phyloP scores from a whole-genome alignment of 371 early-diverging fungal genomes.

The Nematocida minor region DNA sequence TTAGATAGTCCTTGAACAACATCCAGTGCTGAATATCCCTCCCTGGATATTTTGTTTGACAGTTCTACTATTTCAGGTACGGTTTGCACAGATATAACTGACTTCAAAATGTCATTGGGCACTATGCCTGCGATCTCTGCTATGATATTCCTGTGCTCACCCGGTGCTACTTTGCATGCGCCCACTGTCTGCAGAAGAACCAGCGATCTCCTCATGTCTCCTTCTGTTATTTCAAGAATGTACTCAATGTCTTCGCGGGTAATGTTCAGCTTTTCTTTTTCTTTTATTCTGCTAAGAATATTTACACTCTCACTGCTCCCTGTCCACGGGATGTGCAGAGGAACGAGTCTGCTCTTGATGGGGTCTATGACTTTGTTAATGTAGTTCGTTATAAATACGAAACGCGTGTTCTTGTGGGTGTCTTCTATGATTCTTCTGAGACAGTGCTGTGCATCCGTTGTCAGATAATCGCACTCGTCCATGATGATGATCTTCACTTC shows the following conservation, averaged over 20 bases:
- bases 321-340: conserved; percentile 54
- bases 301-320: neutral
- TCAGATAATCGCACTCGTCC: conserved; percentile 66
- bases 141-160: conserved; percentile 24
- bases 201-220: conserved; percentile 61
- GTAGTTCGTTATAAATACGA: conserved; percentile 67
- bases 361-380: conserved; percentile 67
- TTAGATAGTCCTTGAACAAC: conserved; percentile 54
- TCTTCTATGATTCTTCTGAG: conserved; percentile 64
- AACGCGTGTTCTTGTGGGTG: conserved; percentile 58
- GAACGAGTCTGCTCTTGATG: conserved; percentile 60
- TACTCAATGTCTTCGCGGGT: conserved; percentile 12
- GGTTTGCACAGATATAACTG: conserved; percentile 36
- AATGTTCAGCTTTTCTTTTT: conserved; percentile 49
- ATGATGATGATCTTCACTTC: conserved; percentile 61
- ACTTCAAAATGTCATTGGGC: conserved; percentile 41
- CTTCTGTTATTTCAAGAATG: conserved; percentile 50
- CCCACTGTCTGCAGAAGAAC: conserved; percentile 61
- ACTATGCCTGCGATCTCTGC: conserved; percentile 58
- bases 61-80: conserved; percentile 16
- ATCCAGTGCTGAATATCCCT: conserved; percentile 57
- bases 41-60: conserved; percentile 40
- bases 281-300: conserved; percentile 51
- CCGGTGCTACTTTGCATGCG: neutral
- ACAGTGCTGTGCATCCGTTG: conserved; percentile 65